These are phyloP conservation scores for Aspergillus flavus DNA, from an alignment of 2,329 filamentous ascomycete genomes.

Conservation along the genomic window DNA sequence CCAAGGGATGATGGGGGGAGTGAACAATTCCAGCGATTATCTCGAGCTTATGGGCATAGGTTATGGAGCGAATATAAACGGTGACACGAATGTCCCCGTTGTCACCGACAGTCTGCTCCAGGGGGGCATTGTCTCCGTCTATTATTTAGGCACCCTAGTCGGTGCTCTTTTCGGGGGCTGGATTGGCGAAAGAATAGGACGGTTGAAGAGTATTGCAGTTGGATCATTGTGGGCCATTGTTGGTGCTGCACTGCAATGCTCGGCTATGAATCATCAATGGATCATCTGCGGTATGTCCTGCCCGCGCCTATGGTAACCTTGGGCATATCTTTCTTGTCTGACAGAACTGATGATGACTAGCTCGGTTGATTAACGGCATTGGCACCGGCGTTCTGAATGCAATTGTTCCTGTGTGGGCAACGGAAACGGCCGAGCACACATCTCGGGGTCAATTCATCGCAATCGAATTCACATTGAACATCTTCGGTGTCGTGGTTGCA, in stretches of 20 bases:
- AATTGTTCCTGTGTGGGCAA: conserved; percentile 72
- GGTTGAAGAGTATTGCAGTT: conserved; percentile 65
- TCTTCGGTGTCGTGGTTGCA: conserved; percentile 66
- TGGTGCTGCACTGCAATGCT: conserved; percentile 66
- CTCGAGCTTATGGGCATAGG: conserved; percentile 67
- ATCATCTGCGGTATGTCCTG: conserved; percentile 64
- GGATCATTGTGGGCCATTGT: conserved; percentile 61
- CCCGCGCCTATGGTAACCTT: too few relatives aligned
- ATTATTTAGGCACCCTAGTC: conserved; percentile 64
- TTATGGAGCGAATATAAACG: conserved; percentile 54
- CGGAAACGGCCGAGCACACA: conserved; percentile 69
- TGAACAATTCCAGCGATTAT: conserved; percentile 68
- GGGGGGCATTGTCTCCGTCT: conserved; percentile 63
- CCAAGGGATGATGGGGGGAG: conserved; percentile 61
- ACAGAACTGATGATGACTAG: conserved; percentile 27
- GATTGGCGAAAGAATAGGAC: conserved; percentile 64
- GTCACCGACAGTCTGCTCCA: conserved; percentile 64
- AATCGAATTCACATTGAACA: conserved; percentile 74
- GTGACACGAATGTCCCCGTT: conserved; percentile 49
- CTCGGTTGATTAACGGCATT: conserved; percentile 65
- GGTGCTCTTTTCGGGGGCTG: conserved; percentile 66
- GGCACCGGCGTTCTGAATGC: conserved; percentile 72
- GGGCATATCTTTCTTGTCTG: too few relatives aligned
- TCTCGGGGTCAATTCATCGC: conserved; percentile 70
- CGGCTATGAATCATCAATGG: conserved; percentile 67